Conservation (phyloP, 2,329 filamentous ascomycete genomes). For the Cytospora chrysosperma region DNA sequence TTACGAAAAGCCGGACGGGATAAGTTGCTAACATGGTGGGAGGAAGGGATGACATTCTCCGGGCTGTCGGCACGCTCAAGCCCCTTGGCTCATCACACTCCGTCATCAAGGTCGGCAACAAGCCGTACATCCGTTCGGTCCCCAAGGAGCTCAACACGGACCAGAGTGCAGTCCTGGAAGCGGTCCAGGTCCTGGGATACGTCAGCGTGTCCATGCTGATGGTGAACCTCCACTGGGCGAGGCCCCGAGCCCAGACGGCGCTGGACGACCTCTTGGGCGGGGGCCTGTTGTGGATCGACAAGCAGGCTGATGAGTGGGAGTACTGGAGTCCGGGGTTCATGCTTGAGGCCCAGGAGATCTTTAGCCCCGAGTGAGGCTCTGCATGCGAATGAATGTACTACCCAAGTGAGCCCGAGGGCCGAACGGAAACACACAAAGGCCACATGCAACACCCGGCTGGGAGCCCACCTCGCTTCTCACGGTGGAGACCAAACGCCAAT, state of each 20-base stretch:
- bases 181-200: constrained; percentile 84
- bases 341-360: constrained; percentile 40
- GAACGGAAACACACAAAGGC: too few relatives aligned
- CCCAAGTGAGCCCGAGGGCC: not conserved
- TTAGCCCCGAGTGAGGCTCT: constrained; percentile 15
- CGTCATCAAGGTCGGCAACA: constrained; percentile 78
- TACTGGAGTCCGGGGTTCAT: constrained; percentile 90
- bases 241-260: constrained; percentile 80
- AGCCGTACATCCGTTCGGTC: constrained; percentile 85
- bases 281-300: constrained; percentile 92
- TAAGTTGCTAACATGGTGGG: not conserved
- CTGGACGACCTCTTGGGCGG: constrained; percentile 87
- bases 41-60: constrained; percentile 79
- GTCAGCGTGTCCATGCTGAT: constrained; percentile 88
- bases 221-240: constrained; percentile 82
- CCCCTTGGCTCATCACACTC: constrained; percentile 88
- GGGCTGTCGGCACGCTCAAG: constrained; percentile 81
- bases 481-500: not conserved
- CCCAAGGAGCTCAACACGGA: constrained; percentile 95
- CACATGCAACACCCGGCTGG: too few relatives aligned
- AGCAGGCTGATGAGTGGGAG: constrained; percentile 80
- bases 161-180: constrained; percentile 89
- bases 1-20: too few relatives aligned
- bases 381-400: not conserved
- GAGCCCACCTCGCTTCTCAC: not conserved